These are phyloP conservation scores for Pyrenochaeta sp. DNA, from an alignment of 2,329 filamentous ascomycete species.

Conservation along the genomic window DNA sequence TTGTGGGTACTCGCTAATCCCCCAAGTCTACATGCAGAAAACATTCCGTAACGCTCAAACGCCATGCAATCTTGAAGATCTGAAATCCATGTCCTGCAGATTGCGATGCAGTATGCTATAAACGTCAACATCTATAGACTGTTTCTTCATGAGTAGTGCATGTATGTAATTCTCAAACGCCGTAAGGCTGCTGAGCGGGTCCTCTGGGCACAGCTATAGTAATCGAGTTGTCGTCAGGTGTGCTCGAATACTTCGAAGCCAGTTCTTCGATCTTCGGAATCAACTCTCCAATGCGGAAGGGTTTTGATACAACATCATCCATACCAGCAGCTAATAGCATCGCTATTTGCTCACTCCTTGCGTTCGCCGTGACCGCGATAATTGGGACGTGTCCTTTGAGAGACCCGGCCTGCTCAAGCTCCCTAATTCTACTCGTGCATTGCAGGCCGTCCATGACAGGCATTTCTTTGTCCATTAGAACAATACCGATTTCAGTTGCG, in stretches of 20 bases:
- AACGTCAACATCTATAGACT: neutral
- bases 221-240: neutral
- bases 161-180: neutral
- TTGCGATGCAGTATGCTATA: neutral
- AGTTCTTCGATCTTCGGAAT: slow-evolving; percentile 62
- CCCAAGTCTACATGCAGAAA: neutral
- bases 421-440: slow-evolving; percentile 49
- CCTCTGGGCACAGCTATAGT: slow-evolving; percentile 7
- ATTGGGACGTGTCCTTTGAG: slow-evolving; percentile 50
- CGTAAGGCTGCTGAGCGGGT: neutral
- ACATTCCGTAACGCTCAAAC: neutral
- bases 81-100: neutral
- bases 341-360: slow-evolving; percentile 51
- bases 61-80: neutral
- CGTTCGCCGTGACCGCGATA: slow-evolving; percentile 54
- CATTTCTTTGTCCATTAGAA: slow-evolving; percentile 54
- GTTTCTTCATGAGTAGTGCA: neutral
- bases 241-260: slow-evolving; percentile 31
- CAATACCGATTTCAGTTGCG: slow-evolving; percentile 41
- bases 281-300: slow-evolving; percentile 60
- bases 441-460: slow-evolving; percentile 53
- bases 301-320: slow-evolving; percentile 62
- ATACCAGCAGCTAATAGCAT: slow-evolving; percentile 50
- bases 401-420: slow-evolving; percentile 46
- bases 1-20: neutral